phyloP scores from a whole-genome alignment of 129 eudicot species.

The Escallonia rubra region DNA sequence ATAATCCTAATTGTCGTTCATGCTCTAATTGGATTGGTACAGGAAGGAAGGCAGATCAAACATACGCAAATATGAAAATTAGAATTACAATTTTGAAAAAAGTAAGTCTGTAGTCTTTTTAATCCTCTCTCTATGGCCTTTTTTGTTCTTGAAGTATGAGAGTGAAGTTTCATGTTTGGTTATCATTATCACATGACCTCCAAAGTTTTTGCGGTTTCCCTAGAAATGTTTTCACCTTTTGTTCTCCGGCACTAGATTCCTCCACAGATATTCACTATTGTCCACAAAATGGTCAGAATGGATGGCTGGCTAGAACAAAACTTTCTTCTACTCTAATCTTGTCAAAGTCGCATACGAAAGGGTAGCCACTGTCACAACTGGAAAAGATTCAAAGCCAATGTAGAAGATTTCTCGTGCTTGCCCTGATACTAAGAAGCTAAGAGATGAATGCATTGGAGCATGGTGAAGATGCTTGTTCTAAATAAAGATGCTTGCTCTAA shows the following conservation, averaged over 20 bases:
- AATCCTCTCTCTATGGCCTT: no score
- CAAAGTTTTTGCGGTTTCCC: no score
- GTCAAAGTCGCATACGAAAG: conserved; percentile 23
- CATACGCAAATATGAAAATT: no score
- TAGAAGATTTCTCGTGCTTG: conserved; percentile 92
- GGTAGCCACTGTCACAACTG: conserved; percentile 10
- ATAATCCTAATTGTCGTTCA: no score
- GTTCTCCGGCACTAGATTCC: background rate
- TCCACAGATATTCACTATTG: background rate
- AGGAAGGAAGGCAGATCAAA: no score
- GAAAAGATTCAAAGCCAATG: conserved; percentile 57
- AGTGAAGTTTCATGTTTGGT: no score
- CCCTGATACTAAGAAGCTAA: conserved; percentile 81
- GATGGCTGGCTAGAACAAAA: conserved; percentile 37
- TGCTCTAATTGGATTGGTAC: no score
- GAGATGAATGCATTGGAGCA: conserved; percentile 84
- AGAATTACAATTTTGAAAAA: no score
- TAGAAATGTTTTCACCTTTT: background rate
- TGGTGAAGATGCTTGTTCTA: conserved; percentile 75
- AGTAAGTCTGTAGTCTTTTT: no score
- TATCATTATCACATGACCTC: no score
- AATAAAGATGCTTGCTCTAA: conserved; percentile 73
- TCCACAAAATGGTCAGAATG: conserved; percentile 30
- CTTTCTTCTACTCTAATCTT: conserved; percentile 29
- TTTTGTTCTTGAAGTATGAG: no score